These are phyloP conservation scores for Canna indica DNA, from an alignment of 176 grass and related monocot genomes.

Conservation along the genomic window DNA sequence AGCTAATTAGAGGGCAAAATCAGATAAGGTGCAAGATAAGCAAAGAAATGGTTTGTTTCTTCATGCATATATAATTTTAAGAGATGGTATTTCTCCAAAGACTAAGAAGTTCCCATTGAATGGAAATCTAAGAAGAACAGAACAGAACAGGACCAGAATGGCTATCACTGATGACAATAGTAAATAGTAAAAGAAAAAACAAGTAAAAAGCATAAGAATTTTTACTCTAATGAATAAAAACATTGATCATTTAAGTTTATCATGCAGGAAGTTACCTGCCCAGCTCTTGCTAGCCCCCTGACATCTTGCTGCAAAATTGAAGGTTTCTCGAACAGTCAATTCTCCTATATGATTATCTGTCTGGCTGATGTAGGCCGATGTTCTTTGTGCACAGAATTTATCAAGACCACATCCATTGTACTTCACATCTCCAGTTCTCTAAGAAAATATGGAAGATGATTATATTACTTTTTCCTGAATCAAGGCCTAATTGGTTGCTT, in stretches of 20 bases:
- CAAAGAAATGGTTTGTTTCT: no score
- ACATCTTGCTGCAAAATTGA: constrained; percentile 66
- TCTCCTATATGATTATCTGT: constrained; percentile 64
- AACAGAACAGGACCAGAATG: background rate
- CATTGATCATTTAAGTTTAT: background rate
- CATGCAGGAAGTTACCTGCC: constrained; percentile 22
- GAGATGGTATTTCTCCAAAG: no score
- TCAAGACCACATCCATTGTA: constrained; percentile 43
- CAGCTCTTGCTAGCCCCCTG: constrained; percentile 55
- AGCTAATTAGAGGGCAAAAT: no score
- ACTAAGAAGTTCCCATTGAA: no score
- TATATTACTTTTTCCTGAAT: background rate
- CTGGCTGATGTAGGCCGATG: constrained; percentile 75
- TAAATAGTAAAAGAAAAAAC: background rate
- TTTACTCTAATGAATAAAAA: background rate
- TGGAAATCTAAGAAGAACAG: background rate
- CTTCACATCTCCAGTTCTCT: constrained; percentile 49
- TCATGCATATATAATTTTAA: no score
- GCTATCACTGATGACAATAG: no score
- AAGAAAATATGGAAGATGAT: background rate
- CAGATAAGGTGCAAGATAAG: no score
- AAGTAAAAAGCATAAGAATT: background rate
- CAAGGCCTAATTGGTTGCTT: background rate
- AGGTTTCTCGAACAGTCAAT: constrained; percentile 60
- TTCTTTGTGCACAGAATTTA: constrained; percentile 62